Evolutionary conservation across 176 grass and related monocot species (phyloP), one percentile per base, ranked within the genome.

Genomic region (Alloteropsis semialata): DNA sequence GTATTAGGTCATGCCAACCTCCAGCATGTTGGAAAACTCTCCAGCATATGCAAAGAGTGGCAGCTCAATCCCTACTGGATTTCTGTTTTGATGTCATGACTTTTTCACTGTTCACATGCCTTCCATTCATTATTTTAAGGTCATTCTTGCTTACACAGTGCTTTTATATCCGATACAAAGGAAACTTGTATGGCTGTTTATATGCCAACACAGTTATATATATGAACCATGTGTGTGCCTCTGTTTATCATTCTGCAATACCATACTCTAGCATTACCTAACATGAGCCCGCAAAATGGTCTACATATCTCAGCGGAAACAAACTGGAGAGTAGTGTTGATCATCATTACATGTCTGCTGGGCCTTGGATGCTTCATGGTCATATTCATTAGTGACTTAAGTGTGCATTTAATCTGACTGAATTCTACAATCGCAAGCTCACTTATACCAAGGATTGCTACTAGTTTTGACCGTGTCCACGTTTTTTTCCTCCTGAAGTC

Each of bases 11-110:
- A 69, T 77, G 29, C 5, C 34, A 59, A 3, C 3, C 24, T 70
- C 57, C 53, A 50, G 10, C 37, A 78, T 53, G 56, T 55, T 67
- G 16, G 28, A 66, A 90, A 67, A 37, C 71, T 30, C 46, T 68
- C 42, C 66, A 69, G 13, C 16, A 33, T 70, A 29, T 7, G 24
- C 27, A 48, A 61, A 39, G 21, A 61, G 10, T 45, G 67, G 6
- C 39, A 69, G n/a, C 12, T 69, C 39, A 46, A 18, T 45, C 29
- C 13, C 22, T 28, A 28, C 61, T 74, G 41, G 55, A 73, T 73
- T 76, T 69, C 1, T 21, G 16, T 77, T 84, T 46, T 77, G 19
- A 34, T 36, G 19, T 19, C 14, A 44, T 58, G 36, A 19, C 9
- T 76, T 76, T 33, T 55, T n/a, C n/a, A 2, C 49, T 37, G 25